phyloP scores from a whole-genome alignment of 495 filamentous ascomycete species.

The Annulohypoxylon nitens region DNA sequence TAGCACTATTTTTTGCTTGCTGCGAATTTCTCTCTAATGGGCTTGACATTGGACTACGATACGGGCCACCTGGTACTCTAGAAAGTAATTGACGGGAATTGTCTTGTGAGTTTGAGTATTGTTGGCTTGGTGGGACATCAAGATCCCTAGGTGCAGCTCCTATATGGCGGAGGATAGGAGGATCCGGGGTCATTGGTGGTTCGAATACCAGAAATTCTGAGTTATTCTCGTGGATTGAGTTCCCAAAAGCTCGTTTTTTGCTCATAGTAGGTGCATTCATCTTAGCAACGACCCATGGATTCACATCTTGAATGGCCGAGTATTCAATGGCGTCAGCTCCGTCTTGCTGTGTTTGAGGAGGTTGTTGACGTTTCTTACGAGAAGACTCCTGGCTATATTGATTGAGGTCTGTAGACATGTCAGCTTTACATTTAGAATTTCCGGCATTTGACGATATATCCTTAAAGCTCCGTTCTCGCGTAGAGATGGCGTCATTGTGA shows the following conservation, averaged over 20 bases:
- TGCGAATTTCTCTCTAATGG: conserved; percentile 3
- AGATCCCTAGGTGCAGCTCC: conserved; percentile 49
- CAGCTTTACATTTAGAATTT: conserved; percentile 50
- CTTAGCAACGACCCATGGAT: conserved; percentile 73
- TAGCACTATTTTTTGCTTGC: background rate
- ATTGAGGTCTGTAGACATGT: conserved; percentile 55
- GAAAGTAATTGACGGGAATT: conserved; percentile 4
- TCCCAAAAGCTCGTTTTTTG: background rate
- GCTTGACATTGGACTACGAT: conserved; percentile 47
- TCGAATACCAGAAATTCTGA: conserved; percentile 4
- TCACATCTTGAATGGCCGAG: conserved; percentile 52
- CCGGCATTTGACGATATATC: conserved; percentile 17
- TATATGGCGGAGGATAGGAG: conserved; percentile 46
- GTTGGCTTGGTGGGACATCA: conserved; percentile 44
- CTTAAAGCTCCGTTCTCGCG: background rate
- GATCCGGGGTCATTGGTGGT: conserved; percentile 40
- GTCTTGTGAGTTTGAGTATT: conserved; percentile 3
- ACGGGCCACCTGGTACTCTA: conserved; percentile 44
- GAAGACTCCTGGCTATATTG: conserved; percentile 43
- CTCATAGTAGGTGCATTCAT: conserved; percentile 59
- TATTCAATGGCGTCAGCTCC: conserved; percentile 32
- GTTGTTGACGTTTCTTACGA: conserved; percentile 25
- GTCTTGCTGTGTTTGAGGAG: conserved; percentile 29
- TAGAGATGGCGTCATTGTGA: background rate
- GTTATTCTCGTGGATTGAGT: conserved; percentile 10